A percentile compares a stretch with the other conserved stretches of the same genome.
Evolutionary conservation across 1,139 yeast species (phyloP).

Genomic region (Ogataea hybrid): DNA sequence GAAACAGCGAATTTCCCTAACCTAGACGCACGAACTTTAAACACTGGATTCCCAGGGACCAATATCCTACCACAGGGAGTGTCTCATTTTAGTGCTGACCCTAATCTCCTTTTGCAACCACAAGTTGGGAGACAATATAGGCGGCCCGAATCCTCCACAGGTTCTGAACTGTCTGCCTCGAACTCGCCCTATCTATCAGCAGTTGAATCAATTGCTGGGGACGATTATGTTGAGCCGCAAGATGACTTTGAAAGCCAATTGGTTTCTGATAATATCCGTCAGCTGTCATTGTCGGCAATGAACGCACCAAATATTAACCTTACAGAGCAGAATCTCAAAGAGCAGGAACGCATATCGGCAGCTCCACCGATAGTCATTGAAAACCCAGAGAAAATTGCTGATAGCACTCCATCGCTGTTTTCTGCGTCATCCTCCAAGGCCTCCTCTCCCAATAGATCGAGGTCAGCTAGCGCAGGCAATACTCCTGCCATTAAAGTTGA

Average conservation of each 20-base stretch:
- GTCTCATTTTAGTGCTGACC: slow-evolving; percentile 1
- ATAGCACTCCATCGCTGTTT: slow-evolving; percentile 30
- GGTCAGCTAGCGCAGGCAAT: slow-evolving; percentile 15
- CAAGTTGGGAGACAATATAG: slow-evolving; percentile 13
- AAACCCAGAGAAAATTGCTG: slow-evolving; percentile 27
- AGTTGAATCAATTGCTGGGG: slow-evolving; percentile 23
- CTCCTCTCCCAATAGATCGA: slow-evolving; percentile 22
- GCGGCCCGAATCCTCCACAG: slow-evolving; percentile 8
- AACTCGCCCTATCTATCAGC: slow-evolving; percentile 28
- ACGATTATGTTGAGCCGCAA: slow-evolving; percentile 14
- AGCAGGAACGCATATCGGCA: slow-evolving; percentile 11
- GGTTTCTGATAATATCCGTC: slow-evolving; percentile 20
- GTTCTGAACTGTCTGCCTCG: slow-evolving; percentile 21
- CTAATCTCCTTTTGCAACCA: slow-evolving; percentile 11
- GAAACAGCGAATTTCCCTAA: neutral
- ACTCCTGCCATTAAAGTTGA: slow-evolving; percentile 27
- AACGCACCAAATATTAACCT: slow-evolving; percentile 15
- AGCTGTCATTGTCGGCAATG: slow-evolving; percentile 14
- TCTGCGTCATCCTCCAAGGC: slow-evolving; percentile 23
- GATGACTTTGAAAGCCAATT: slow-evolving; percentile 14
- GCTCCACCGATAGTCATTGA: slow-evolving; percentile 20
- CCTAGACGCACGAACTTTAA: neutral
- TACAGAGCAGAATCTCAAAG: slow-evolving; percentile 25
- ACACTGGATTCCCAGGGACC: neutral
- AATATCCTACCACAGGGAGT: neutral